Conservation (phyloP, 106 monocot genomes). For the Dendrobium catenatum region DNA sequence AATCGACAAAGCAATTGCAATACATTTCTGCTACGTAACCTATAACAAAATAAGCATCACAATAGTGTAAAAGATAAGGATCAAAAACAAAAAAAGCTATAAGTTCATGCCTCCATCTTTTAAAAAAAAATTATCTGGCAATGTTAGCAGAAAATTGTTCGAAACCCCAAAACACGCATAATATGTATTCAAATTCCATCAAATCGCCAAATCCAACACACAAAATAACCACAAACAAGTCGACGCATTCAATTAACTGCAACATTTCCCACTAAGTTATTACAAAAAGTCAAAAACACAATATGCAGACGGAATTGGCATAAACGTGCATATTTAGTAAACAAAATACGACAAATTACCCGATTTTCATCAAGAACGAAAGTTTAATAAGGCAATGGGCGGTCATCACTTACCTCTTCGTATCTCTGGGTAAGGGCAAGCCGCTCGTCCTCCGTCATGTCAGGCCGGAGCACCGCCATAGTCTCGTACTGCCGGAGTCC, state of each 20-base stretch:
- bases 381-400: no score
- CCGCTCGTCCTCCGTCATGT: slow-evolving; percentile 87
- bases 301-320: no score
- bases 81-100: background rate
- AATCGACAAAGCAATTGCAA: background rate
- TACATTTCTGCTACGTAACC: background rate
- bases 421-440: slow-evolving; percentile 70
- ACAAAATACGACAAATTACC: no score
- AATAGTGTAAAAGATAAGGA: background rate
- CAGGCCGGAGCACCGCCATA: slow-evolving; percentile 88
- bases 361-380: no score
- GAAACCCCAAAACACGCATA: background rate
- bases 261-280: no score
- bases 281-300: no score
- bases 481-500: slow-evolving; percentile 87
- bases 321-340: no score
- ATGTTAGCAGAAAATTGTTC: background rate
- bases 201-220: no score
- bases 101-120: background rate
- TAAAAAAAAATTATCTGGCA: background rate
- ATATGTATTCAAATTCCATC: background rate
- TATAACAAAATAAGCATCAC: background rate
- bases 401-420: slow-evolving; percentile 54
- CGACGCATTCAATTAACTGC: no score
- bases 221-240: no score